phyloP scores from a whole-genome alignment of 306 rosid species.

The Fagus crenata region DNA sequence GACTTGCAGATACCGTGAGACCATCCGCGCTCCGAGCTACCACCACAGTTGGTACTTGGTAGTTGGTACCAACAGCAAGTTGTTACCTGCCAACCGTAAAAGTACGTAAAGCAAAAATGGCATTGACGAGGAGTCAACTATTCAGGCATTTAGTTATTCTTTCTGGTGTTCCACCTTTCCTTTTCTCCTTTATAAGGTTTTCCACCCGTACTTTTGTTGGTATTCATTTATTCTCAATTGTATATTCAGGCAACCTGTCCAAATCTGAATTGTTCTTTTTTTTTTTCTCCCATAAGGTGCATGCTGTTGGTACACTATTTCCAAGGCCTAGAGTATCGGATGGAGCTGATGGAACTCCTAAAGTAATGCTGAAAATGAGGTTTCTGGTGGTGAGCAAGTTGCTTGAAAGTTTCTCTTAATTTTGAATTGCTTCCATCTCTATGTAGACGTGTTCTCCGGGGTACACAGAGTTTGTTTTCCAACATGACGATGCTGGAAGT shows the following conservation, averaged over 20 bases:
- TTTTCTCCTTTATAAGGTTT: neutral
- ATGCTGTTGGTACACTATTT: slow-evolving; percentile 89
- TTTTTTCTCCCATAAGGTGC: slow-evolving; percentile 51
- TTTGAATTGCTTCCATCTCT: slow-evolving; percentile 36
- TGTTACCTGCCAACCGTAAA: too few species aligned
- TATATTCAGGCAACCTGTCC: neutral
- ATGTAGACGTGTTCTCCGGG: slow-evolving; percentile 23
- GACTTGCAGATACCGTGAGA: too few species aligned
- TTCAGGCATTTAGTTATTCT: neutral
- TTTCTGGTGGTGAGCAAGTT: slow-evolving; percentile 37
- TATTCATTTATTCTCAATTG: neutral
- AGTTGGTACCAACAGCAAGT: too few species aligned
- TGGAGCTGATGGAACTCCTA: slow-evolving; percentile 72
- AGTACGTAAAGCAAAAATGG: too few species aligned
- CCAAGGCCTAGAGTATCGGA: slow-evolving; percentile 84
- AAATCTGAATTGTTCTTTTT: neutral
- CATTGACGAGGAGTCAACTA: too few species aligned
- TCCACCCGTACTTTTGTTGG: neutral
- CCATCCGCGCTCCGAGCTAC: too few species aligned
- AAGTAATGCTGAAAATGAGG: slow-evolving; percentile 44
- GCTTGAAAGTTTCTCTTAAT: slow-evolving; percentile 34
- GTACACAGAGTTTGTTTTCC: slow-evolving; percentile 3
- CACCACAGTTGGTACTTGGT: too few species aligned
- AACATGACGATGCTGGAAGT: neutral
- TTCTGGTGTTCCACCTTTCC: neutral